phyloP scores from a whole-genome alignment of 2,329 filamentous ascomycete genomes.

The Trichophyton equinum region DNA sequence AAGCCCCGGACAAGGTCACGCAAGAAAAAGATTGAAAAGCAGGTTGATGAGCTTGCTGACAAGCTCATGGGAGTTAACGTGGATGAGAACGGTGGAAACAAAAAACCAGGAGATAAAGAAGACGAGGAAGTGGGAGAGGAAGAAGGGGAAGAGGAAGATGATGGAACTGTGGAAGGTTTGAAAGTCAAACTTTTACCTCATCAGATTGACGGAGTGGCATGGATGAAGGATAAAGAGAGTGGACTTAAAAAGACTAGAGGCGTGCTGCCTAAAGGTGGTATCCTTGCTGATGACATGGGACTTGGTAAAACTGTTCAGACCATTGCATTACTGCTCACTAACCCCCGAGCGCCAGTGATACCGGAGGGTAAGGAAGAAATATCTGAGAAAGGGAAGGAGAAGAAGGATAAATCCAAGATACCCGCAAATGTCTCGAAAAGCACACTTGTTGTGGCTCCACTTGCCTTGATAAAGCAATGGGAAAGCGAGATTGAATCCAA shows the following conservation, averaged over 20 bases:
- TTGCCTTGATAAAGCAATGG: constrained; percentile 95
- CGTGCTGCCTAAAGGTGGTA: constrained; percentile 75
- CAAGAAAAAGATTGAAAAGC: constrained; percentile 28
- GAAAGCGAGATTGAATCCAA: constrained; percentile 83
- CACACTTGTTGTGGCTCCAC: constrained; percentile 81
- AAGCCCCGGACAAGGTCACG: constrained; percentile 27
- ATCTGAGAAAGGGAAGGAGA: constrained; percentile 39
- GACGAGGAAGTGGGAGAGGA: constrained; percentile 41
- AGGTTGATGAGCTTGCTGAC: constrained; percentile 32
- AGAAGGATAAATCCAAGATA: constrained; percentile 43
- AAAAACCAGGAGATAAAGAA: constrained; percentile 32
- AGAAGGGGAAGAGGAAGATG: constrained; percentile 43
- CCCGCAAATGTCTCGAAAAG: constrained; percentile 57
- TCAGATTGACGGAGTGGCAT: constrained; percentile 83
- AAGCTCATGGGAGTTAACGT: constrained; percentile 34
- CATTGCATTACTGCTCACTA: constrained; percentile 73
- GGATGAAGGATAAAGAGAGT: constrained; percentile 90
- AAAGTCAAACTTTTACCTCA: constrained; percentile 82
- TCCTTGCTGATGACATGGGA: constrained; percentile 91
- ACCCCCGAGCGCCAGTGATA: constrained; percentile 53
- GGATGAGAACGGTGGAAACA: constrained; percentile 44
- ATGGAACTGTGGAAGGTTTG: constrained; percentile 62
- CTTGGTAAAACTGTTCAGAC: constrained; percentile 93
- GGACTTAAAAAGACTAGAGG: constrained; percentile 70
- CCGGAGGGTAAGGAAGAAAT: constrained; percentile 3